Evolutionary conservation across 371 early-diverging fungal genomes (phyloP), one percentile per base, ranked within the genome.

Genomic region (Apophysomyces sp.): DNA sequence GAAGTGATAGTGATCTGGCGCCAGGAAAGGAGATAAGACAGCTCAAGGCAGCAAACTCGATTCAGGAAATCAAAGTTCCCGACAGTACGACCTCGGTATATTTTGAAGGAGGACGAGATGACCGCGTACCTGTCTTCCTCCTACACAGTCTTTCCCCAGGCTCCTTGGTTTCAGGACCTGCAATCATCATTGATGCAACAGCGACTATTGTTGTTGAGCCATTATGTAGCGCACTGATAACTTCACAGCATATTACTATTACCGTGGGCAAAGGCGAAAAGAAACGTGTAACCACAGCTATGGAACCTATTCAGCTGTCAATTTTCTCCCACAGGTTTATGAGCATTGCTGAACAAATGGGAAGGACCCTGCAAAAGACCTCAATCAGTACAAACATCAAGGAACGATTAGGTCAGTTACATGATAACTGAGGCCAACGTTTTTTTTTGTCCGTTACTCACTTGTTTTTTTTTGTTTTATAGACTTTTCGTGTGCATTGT

Each of bases 341-440:
- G 98, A 86, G 88, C 58, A 97, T 98, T 73, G 98, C 98, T 12
- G 97, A 98, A 67, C 96, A 98, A 75, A 98, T 98, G 98, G 98
- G 98, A 13, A 82, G 91, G 18, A 94, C 96, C 3, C 71, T 98
- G 21, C 94, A 96, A 72, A 93, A 95, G 75, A 98, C 98, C 0
- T 84, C 96, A 26, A 91, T 97, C 34, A 93, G 93, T 28, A 96
- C 97, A 24, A 98, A 98, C 61, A 97, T 98, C 73, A 98, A 98
- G 69, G 98, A 98, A 67, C 89, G 98, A 26, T 28, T 79, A 26
- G 78, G 77, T 71, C 68, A 53, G 57, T 29, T 5, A 15, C 11
- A 6, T 36, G 16, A 4, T 24, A 27, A 21, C 11, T 16, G 4
- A 34, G 11, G 34, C 34, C 2, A 34, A 11, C 34, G 34, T 34